phyloP scores from a whole-genome alignment of 2,329 filamentous ascomycete species.

The Ophiosphaerella herpotricha region DNA sequence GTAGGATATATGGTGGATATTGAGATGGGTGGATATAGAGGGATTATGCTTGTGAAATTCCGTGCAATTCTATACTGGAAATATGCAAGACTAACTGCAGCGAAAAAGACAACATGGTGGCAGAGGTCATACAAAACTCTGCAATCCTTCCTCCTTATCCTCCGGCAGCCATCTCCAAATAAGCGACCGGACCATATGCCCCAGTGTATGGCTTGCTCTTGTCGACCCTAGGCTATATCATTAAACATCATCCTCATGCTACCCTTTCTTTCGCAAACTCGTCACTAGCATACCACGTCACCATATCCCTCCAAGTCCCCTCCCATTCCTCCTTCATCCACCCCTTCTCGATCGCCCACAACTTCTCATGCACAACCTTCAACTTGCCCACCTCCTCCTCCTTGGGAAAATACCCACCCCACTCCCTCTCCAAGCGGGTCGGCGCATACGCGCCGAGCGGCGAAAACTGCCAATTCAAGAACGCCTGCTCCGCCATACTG shows the following conservation, averaged over 20 bases:
- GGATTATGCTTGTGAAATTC: too few relatives aligned
- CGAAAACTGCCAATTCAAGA: conserved; percentile 41
- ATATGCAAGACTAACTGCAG: too few relatives aligned
- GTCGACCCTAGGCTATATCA: too few relatives aligned
- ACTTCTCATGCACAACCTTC: conserved; percentile 44
- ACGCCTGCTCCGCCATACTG: conserved; percentile 40
- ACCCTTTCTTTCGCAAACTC: conserved; percentile 22
- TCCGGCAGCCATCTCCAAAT: too few relatives aligned
- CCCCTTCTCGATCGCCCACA: conserved; percentile 28
- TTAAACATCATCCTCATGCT: too few relatives aligned
- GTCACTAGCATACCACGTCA: conserved; percentile 25
- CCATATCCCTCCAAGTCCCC: conserved; percentile 30
- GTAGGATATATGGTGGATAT: conserved; percentile 3
- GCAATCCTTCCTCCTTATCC: too few relatives aligned
- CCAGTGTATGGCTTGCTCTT: too few relatives aligned
- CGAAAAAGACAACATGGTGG: too few relatives aligned
- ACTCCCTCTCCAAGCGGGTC: conserved; percentile 27
- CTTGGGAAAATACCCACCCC: conserved; percentile 33
- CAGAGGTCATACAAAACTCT: too few relatives aligned
- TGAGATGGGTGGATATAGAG: neutral
- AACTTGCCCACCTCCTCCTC: conserved; percentile 29
- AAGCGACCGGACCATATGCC: too few relatives aligned
- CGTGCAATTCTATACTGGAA: too few relatives aligned
- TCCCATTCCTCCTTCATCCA: conserved; percentile 35
- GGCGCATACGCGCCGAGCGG: conserved; percentile 34